Base-by-base conservation (phyloP, 768 basidiomycete genomes). In the Mycena rebaudengoi region DNA sequence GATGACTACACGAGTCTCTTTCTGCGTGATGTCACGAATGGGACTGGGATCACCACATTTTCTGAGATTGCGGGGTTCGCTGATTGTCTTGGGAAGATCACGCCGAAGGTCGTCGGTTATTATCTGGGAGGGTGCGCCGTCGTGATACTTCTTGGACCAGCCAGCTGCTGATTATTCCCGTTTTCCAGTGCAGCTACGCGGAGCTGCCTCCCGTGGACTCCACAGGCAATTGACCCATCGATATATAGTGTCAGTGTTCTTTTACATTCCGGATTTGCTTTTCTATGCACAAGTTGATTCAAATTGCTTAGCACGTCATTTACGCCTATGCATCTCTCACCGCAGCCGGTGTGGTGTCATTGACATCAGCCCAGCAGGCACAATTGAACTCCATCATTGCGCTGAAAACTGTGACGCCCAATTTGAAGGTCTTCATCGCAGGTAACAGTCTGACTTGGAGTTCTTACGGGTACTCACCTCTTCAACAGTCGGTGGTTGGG, bases 101-200 rank as follows among this genome's bases (percentile, higher is more conserved):
- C 37, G 13, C 63, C 63, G 6, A 59, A 50, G 29, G 50, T 60
- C 18, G 57, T 64, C 20, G 63, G 63, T 11, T 64, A 64, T 43
- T 64, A 59, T 41, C 25, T 59, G 28, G 63, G 46, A 29, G 21
- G 26, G 57, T 52, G 21, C 33, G n/a, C 35, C n/a, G n/a, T n/a
- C n/a, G n/a, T n/a, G n/a, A n/a, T n/a, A n/a, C n/a, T n/a, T n/a
- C n/a, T n/a, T n/a, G n/a, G n/a, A n/a, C n/a, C n/a, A n/a, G n/a
- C n/a, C n/a, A n/a, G n/a, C n/a, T n/a, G n/a, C n/a, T n/a, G n/a
- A n/a, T n/a, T 25, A 12, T n/a, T 20, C 25, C n/a, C 10, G 8
- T 26, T 26, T 45, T n/a, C 25, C 7, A 45, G 44, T 28, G 44
- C 44, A 4, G 44, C 44, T 12, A 26, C 44, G 25, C 44, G 44